Evolutionary conservation across 306 rosid genomes (phyloP), one percentile per base, ranked within the genome.

Genomic region (Lablab purpureus): DNA sequence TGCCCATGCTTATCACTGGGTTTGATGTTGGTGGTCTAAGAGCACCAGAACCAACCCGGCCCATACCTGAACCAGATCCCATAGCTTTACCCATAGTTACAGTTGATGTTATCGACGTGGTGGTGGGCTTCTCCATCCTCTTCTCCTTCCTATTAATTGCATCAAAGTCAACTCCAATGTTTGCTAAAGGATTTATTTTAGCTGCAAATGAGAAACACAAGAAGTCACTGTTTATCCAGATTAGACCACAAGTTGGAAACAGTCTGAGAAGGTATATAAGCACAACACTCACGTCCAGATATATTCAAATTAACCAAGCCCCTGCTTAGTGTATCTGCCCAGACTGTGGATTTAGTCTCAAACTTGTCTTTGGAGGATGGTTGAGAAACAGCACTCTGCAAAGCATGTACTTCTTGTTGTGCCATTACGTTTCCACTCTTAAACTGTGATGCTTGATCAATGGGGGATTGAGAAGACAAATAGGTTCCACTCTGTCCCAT

Each of bases 31-130:
- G 73, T 83, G 91, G 73, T 83, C 95, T 81, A 47, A 91, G 80
- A n/a, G 81, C 82, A 79, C 89, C 30, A 0, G 90, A 89, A 43
- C 90, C 89, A 4, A 84, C 89, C 76, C 95, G 92, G 62, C 98
- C 98, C n/a, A 90, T 62, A 55, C 98, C 97, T 43, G 98, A 90
- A 79, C 97, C 97, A 59, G 97, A 90, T 81, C 98, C 98, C 98
- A 93, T 93, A 23, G 97, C 98, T 83, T 87, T 93, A 60, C 98
- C 98, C 97, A 93, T 93, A 78, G 52, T 88, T 54, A 87, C 80
- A 11, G 95, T 86, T 40, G 98, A 91, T 34, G 80, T 73, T 19
- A 82, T 84, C 4, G 89, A 80, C 62, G 87, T 58, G 13, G 87
- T 69, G 70, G 89, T 47, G 12, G 88, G 95, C 90, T 88, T 93